A percentile compares a stretch with the other conserved stretches of the same genome.
Conservation (phyloP, 208 protist species). For the Herpetomonas tarakana region DNA sequence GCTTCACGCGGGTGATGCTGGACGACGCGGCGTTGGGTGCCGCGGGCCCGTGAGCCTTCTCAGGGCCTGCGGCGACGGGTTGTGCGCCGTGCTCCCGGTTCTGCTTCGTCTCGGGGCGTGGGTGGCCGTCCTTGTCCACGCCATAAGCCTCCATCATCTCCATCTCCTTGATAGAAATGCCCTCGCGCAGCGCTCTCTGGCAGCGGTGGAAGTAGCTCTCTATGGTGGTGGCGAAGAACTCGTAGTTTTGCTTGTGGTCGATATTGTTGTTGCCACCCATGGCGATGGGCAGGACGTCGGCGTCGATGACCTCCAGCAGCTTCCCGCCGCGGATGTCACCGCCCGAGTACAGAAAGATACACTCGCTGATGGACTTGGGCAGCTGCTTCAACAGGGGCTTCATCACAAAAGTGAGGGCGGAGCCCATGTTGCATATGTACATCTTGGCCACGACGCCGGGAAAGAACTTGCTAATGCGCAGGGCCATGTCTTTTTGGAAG, state of each 20-base stretch:
- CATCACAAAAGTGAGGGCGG: conserved; percentile 50
- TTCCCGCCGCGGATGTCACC: conserved; percentile 42
- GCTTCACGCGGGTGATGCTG: background rate
- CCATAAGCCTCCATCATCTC: conserved; percentile 61
- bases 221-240: conserved; percentile 36
- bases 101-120: conserved; percentile 4
- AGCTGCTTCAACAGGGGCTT: conserved; percentile 69
- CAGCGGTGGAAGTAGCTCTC: conserved; percentile 54
- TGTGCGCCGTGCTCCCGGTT: too few relatives aligned
- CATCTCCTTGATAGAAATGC: conserved; percentile 52
- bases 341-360: conserved; percentile 56
- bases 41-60: too few relatives aligned
- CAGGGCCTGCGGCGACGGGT: too few relatives aligned
- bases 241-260: conserved; percentile 53
- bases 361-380: conserved; percentile 49
- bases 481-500: conserved; percentile 72
- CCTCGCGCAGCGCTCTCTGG: conserved; percentile 23
- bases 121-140: conserved; percentile 39
- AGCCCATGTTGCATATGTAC: conserved; percentile 74
- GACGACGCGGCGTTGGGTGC: too few relatives aligned
- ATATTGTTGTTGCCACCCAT: conserved; percentile 72
- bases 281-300: conserved; percentile 52
- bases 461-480: conserved; percentile 76
- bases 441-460: conserved; percentile 54
- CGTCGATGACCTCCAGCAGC: conserved; percentile 57